Conservation (phyloP, 345 rosid species). For the Punica granatum region DNA sequence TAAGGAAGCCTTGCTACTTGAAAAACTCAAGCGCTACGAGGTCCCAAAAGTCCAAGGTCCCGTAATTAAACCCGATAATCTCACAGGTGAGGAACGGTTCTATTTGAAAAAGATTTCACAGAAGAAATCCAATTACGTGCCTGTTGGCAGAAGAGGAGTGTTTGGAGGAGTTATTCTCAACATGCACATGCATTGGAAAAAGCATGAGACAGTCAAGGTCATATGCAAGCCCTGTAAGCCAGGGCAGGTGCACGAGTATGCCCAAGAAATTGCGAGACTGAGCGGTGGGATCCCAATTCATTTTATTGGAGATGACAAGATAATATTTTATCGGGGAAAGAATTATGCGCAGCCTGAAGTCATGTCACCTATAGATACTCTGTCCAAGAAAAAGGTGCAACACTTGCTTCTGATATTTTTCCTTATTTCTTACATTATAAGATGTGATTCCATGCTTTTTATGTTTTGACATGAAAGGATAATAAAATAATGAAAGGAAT, state of each 20-base stretch:
- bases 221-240: conserved; percentile 80
- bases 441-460: neutral
- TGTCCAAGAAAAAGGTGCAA: conserved; percentile 73
- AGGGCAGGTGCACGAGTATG: conserved; percentile 55
- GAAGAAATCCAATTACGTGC: conserved; percentile 71
- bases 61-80: conserved; percentile 55
- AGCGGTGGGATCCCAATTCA: conserved; percentile 88
- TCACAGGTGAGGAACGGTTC: conserved; percentile 82
- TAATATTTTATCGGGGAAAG: conserved; percentile 76
- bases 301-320: conserved; percentile 62
- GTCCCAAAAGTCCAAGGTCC: conserved; percentile 81
- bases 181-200: conserved; percentile 94
- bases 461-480: neutral
- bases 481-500: too few relatives aligned
- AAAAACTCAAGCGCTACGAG: conserved; percentile 79
- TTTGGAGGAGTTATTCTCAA: conserved; percentile 92
- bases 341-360: conserved; percentile 82
- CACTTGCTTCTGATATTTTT: neutral
- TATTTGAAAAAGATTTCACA: conserved; percentile 81
- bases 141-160: conserved; percentile 73
- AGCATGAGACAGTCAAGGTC: conserved; percentile 89
- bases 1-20: conserved; percentile 73
- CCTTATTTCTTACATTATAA: neutral
- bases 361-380: conserved; percentile 83
- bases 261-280: conserved; percentile 69